These are phyloP conservation scores for Pinus albicaulis DNA, from an alignment of 75 land plant species.

Conservation along the genomic window DNA sequence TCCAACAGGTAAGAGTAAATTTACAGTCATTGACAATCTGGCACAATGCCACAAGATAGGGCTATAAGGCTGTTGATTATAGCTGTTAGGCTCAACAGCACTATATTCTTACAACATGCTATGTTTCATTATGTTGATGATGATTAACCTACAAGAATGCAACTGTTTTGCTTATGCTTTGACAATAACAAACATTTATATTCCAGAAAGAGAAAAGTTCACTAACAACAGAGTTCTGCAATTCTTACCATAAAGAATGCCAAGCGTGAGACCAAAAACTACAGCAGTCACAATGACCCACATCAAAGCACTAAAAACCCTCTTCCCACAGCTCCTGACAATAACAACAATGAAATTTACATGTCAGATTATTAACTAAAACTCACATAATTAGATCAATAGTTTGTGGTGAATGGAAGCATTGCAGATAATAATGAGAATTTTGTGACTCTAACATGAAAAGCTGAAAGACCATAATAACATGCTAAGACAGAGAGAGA, in stretches of 20 bases:
- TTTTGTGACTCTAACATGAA: not conserved
- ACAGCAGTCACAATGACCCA: constrained; percentile 78
- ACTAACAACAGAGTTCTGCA: not conserved
- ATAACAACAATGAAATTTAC: not conserved
- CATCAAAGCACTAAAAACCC: constrained; percentile 63
- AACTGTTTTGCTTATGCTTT: not conserved
- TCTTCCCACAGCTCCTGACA: constrained; percentile 64
- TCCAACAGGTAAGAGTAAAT: too few relatives aligned
- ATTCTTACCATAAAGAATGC: constrained; percentile 82
- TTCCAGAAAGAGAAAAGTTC: not conserved
- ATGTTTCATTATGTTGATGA: not conserved
- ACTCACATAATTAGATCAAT: not conserved
- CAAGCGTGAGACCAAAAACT: constrained; percentile 74
- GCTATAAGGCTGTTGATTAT: too few relatives aligned
- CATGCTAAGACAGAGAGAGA: not conserved
- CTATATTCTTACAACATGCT: not conserved
- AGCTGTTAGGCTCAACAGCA: not conserved
- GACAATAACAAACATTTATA: not conserved
- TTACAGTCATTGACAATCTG: too few relatives aligned
- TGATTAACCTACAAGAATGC: not conserved
- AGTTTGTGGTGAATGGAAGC: not conserved
- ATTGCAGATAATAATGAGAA: not conserved
- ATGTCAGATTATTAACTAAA: not conserved
- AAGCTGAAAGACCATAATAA: not conserved
- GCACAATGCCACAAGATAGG: too few relatives aligned